These are phyloP conservation scores for Citrus mangshanensis DNA, from an alignment of 345 rosid genomes.

Conservation along the genomic window DNA sequence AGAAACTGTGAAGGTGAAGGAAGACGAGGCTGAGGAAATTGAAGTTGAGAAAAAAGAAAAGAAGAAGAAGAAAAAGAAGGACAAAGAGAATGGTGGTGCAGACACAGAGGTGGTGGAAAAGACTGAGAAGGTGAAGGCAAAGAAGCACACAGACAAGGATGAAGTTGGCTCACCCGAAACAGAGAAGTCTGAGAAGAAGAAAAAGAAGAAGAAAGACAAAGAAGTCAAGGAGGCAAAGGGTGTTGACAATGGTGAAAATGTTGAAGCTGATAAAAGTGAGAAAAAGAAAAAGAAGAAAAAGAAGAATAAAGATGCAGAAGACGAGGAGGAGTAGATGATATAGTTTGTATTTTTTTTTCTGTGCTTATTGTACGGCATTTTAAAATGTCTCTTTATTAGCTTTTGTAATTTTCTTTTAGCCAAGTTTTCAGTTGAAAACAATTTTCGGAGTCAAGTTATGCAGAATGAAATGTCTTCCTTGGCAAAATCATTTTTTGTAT, in stretches of 20 bases:
- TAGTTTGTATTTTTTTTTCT: background rate
- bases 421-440: slow-evolving; percentile 13
- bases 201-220: slow-evolving; percentile 70
- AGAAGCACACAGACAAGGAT: slow-evolving; percentile 36
- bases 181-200: slow-evolving; percentile 58
- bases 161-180: slow-evolving; percentile 35
- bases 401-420: slow-evolving; percentile 13
- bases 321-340: background rate
- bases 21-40: slow-evolving; percentile 22
- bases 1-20: slow-evolving; percentile 35
- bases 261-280: slow-evolving; percentile 50
- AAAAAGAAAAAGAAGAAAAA: slow-evolving; percentile 73
- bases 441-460: slow-evolving; percentile 1
- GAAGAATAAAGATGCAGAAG: slow-evolving; percentile 48
- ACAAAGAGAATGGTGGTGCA: slow-evolving; percentile 38
- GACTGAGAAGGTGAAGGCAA: slow-evolving; percentile 47
- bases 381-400: background rate
- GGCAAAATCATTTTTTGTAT: background rate
- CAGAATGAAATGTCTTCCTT: slow-evolving; percentile 6
- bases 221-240: slow-evolving; percentile 38
- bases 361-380: background rate
- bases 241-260: slow-evolving; percentile 33
- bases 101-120: slow-evolving; percentile 25
- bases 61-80: slow-evolving; percentile 54
- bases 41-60: slow-evolving; percentile 41